Evolutionary conservation across 2,329 filamentous ascomycete species (phyloP).

Genomic region (Pestalotiopsis sp.): DNA sequence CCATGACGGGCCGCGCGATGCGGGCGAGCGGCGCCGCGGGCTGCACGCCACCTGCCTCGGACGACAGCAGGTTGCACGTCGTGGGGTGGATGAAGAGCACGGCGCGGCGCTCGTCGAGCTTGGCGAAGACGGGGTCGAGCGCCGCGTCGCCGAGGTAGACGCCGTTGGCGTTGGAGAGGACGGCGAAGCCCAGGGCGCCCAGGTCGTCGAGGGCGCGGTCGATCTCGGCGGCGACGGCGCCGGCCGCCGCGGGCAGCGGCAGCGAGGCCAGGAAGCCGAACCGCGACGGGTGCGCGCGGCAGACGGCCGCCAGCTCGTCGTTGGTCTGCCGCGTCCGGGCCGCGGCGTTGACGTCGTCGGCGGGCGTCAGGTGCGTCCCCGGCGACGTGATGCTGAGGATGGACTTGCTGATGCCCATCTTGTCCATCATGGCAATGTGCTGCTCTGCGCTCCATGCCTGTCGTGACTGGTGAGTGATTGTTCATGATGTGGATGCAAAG

Average conservation of each 20-base stretch:
- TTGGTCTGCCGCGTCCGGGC: slow-evolving; percentile 29
- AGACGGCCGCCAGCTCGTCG: slow-evolving; percentile 32
- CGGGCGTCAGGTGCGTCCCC: slow-evolving; percentile 46
- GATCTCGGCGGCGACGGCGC: slow-evolving; percentile 36
- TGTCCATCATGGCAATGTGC: slow-evolving; percentile 54
- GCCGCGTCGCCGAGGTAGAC: slow-evolving; percentile 45
- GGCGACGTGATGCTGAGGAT: slow-evolving; percentile 59
- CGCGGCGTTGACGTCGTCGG: slow-evolving; percentile 35
- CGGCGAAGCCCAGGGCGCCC: slow-evolving; percentile 40
- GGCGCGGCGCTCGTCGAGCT: slow-evolving; percentile 38
- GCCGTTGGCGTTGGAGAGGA: slow-evolving; percentile 42
- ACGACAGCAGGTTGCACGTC: slow-evolving; percentile 24
- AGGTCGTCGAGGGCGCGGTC: slow-evolving; percentile 34
- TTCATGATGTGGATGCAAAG: neutral
- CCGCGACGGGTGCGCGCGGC: slow-evolving; percentile 28
- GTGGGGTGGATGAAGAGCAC: slow-evolving; percentile 51
- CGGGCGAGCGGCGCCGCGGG: slow-evolving; percentile 24
- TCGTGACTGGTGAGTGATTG: neutral
- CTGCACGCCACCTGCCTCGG: slow-evolving; percentile 15
- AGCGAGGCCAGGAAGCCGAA: slow-evolving; percentile 45
- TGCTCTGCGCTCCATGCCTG: slow-evolving; percentile 45
- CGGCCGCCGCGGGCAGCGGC: slow-evolving; percentile 36
- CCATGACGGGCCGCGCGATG: slow-evolving; percentile 41
- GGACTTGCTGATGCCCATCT: slow-evolving; percentile 50
- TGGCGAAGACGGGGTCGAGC: slow-evolving; percentile 42